phyloP scores from a whole-genome alignment of 331 rosid species.

The Malus hybrid region DNA sequence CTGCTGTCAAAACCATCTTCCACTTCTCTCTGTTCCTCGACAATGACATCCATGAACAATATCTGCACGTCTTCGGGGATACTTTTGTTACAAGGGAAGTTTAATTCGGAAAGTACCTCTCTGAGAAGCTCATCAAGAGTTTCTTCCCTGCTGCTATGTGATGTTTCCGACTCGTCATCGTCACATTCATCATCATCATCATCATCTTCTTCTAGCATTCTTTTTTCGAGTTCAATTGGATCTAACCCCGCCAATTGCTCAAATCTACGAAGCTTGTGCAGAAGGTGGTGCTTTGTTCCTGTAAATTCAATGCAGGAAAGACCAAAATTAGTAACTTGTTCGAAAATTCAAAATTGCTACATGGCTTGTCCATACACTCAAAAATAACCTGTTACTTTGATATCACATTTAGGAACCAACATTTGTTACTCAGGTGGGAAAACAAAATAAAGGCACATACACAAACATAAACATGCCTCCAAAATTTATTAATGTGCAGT shows the following conservation, averaged over 20 bases:
- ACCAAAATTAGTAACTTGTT: neutral
- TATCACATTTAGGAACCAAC: neutral
- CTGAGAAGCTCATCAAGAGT: slow-evolving; percentile 16
- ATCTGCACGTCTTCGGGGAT: slow-evolving; percentile 39
- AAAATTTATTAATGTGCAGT: neutral
- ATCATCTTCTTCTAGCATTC: slow-evolving; percentile 43
- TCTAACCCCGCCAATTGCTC: slow-evolving; percentile 83
- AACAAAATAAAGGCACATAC: neutral
- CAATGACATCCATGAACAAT: slow-evolving; percentile 53
- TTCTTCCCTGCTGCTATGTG: slow-evolving; percentile 16
- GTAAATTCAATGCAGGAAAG: slow-evolving; percentile 18
- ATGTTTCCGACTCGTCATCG: slow-evolving; percentile 12
- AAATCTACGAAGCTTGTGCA: slow-evolving; percentile 69
- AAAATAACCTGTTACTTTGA: neutral
- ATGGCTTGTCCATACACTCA: neutral
- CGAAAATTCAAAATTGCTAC: neutral
- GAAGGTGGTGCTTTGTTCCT: slow-evolving; percentile 74
- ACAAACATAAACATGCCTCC: neutral
- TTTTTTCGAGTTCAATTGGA: slow-evolving; percentile 70
- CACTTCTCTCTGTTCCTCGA: slow-evolving; percentile 49
- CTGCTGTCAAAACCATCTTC: slow-evolving; percentile 9
- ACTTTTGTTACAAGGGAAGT: slow-evolving; percentile 5
- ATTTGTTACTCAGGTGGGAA: neutral
- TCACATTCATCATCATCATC: slow-evolving; percentile 33
- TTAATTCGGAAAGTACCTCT: slow-evolving; percentile 33